Conservation (phyloP, 1,139 yeast species). For the Sugiyamaella xylanicola region DNA sequence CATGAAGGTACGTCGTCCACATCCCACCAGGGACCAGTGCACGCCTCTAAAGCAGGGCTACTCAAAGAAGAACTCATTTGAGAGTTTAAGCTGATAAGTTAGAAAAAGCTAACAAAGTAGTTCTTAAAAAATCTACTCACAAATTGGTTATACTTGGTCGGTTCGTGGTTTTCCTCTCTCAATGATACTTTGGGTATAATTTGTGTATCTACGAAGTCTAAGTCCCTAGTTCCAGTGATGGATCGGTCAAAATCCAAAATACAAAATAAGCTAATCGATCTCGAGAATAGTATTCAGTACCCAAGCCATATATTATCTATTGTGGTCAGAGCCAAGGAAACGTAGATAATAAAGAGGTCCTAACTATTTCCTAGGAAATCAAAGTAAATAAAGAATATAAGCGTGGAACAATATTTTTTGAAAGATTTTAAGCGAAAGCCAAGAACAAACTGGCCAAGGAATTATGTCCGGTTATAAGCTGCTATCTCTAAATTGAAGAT, state of each 20-base stretch:
- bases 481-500: constrained; percentile 10
- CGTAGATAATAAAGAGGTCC: no score
- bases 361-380: no score
- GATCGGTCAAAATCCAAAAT: no score
- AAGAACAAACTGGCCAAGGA: background rate
- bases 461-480: constrained; percentile 1
- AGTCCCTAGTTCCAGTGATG: no score
- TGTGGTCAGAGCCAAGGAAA: no score
- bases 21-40: constrained; percentile 36
- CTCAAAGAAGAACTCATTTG: constrained; percentile 9
- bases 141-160: background rate
- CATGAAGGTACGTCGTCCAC: constrained; percentile 38
- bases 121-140: background rate
- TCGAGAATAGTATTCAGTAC: no score
- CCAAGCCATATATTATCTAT: no score
- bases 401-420: background rate
- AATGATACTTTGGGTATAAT: no score
- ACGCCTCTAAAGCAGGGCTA: constrained; percentile 13
- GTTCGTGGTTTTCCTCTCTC: no score
- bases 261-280: no score
- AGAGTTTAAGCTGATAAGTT: background rate
- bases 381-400: no score
- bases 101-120: background rate
- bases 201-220: no score
- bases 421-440: background rate